Conservation (phyloP, 306 rosid genomes). For the Sicyos edulis region DNA sequence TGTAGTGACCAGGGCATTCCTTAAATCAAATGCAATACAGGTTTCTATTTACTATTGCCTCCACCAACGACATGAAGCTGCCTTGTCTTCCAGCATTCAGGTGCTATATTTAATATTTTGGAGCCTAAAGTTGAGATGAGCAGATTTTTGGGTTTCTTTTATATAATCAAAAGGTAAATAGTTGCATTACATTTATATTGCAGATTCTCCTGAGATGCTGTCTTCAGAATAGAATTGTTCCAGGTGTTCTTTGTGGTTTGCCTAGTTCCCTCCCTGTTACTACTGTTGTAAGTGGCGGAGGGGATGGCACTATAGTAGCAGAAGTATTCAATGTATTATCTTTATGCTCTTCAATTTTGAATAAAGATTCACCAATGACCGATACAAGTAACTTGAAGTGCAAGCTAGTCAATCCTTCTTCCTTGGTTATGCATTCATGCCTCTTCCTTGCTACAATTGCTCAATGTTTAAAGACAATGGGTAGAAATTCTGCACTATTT, state of each 20-base stretch:
- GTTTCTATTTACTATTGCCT: slow-evolving; percentile 78
- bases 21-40: slow-evolving; percentile 74
- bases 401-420: slow-evolving; percentile 54
- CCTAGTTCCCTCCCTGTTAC: slow-evolving; percentile 83
- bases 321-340: slow-evolving; percentile 70
- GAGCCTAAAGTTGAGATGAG: not conserved
- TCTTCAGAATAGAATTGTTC: slow-evolving; percentile 54
- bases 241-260: slow-evolving; percentile 80
- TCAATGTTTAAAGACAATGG: slow-evolving; percentile 68
- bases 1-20: slow-evolving; percentile 59
- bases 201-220: slow-evolving; percentile 85
- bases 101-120: slow-evolving; percentile 33
- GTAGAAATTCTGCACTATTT: slow-evolving; percentile 77
- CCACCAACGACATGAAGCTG: slow-evolving; percentile 74
- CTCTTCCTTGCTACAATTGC: slow-evolving; percentile 69
- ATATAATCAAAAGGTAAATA: not conserved
- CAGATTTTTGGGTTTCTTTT: not conserved
- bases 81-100: slow-evolving; percentile 72
- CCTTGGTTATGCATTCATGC: slow-evolving; percentile 62
- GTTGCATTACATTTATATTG: slow-evolving; percentile 26
- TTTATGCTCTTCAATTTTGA: slow-evolving; percentile 47
- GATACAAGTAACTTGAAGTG: slow-evolving; percentile 49
- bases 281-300: slow-evolving; percentile 92
- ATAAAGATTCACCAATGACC: slow-evolving; percentile 49
- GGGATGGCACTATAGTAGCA: slow-evolving; percentile 78